phyloP scores from a whole-genome alignment of 2,329 filamentous ascomycete genomes.

The Penicillium sp. region DNA sequence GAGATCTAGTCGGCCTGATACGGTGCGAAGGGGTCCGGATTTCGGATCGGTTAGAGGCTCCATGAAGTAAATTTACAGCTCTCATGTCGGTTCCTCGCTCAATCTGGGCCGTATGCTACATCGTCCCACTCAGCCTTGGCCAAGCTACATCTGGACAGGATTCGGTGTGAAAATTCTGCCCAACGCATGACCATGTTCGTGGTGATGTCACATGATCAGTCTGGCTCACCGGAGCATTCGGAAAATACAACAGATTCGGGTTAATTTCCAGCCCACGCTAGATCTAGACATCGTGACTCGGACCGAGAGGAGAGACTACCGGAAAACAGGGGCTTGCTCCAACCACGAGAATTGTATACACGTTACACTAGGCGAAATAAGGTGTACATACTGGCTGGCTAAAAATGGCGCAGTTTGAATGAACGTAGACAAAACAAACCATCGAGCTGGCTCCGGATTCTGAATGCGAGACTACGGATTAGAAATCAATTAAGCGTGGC shows the following conservation, averaged over 20 bases:
- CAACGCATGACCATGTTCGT: neutral
- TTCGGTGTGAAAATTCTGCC: conserved; percentile 3
- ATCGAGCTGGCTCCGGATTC: too few species aligned
- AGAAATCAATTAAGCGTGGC: conserved; percentile 34
- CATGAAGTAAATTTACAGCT: neutral
- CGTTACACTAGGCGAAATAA: neutral
- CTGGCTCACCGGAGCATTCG: neutral
- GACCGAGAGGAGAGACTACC: neutral
- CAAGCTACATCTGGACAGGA: neutral
- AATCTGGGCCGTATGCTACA: conserved; percentile 1
- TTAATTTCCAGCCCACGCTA: neutral
- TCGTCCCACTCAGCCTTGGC: conserved; percentile 4
- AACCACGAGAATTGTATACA: neutral
- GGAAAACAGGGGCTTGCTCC: neutral
- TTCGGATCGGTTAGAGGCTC: neutral
- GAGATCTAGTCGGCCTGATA: neutral
- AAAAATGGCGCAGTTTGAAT: neutral
- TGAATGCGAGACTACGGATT: neutral
- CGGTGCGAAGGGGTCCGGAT: neutral
- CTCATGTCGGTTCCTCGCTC: neutral
- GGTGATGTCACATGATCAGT: conserved; percentile 1
- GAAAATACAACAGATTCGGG: neutral
- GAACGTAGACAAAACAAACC: neutral
- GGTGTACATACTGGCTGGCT: neutral
- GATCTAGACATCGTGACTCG: neutral